These are phyloP conservation scores for Candida silvatica DNA, from an alignment of 805 yeast genomes.

Conservation along the genomic window DNA sequence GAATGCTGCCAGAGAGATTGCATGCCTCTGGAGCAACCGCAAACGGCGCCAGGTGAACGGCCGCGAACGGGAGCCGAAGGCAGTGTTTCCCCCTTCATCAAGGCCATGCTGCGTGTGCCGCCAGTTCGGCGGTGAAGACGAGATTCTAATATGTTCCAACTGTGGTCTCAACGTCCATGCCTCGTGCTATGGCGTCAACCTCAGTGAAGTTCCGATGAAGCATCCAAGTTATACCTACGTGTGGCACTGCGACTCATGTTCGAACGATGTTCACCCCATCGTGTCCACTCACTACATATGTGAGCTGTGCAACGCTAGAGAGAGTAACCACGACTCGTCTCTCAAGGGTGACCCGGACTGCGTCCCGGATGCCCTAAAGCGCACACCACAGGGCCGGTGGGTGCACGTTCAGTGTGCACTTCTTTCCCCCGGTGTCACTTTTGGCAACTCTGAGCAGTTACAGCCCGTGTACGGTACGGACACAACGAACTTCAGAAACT, in stretches of 20 bases:
- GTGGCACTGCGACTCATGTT: constrained; percentile 81
- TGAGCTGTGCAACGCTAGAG: constrained; percentile 52
- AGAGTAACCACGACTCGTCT: constrained; percentile 36
- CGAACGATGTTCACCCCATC: constrained; percentile 57
- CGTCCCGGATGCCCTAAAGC: constrained; percentile 57
- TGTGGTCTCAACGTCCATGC: constrained; percentile 71
- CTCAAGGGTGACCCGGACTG: constrained; percentile 31
- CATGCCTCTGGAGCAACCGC: constrained; percentile 14
- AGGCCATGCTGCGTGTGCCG: constrained; percentile 54
- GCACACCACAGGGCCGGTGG: constrained; percentile 68
- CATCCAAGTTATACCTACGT: constrained; percentile 21
- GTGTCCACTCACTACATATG: constrained; percentile 54
- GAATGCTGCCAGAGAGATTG: constrained; percentile 14
- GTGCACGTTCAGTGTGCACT: constrained; percentile 68
- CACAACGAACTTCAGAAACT: constrained; percentile 22
- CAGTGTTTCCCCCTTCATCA: constrained; percentile 16
- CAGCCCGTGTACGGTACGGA: constrained; percentile 40
- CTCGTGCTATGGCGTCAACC: constrained; percentile 52
- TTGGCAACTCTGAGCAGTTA: constrained; percentile 30
- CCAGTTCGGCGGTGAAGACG: constrained; percentile 23
- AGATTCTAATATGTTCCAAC: constrained; percentile 44
- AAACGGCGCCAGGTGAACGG: constrained; percentile 7
- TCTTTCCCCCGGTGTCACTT: constrained; percentile 36
- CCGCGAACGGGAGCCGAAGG: background rate
- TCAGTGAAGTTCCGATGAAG: background rate